Evolutionary conservation across 73 alveolate species (phyloP), one percentile per base, ranked within the genome.

Genomic region (Tetrahymena elliotti): DNA sequence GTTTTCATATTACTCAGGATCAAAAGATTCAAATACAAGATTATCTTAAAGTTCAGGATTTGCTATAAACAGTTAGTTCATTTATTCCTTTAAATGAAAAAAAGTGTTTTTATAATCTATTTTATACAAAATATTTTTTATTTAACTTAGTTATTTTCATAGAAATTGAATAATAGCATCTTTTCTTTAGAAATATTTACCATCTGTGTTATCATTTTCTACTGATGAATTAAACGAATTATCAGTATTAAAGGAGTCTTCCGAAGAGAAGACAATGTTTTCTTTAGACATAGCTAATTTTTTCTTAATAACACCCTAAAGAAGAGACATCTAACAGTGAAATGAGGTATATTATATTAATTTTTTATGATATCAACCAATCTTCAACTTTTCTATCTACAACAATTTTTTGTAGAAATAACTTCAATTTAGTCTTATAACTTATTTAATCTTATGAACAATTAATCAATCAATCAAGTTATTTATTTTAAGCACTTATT

Each of bases 191-290:
- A 68, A 53, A 53, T 24, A 68, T 68, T 27, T 68, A 68, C 88
- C 88, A 24, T 94, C 96, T 12, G 95, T 93, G 39, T 94, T 94
- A 39, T 94, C 96, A 52, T 94, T 94, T 36, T 94, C 96, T 10
- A 94, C 93, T 84, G 94, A 68, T 2, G 96, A 94, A 47, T 94
- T 84, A 93, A 94, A 94, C 3, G 96, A 94, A 39, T 94, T 94
- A 53, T 94, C 96, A 41, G 95, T 94, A 34, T 94, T 94, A 94
- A 94, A 84, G 16, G 96, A 94, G 82, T 94, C 96, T 83, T 94
- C 96, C 13, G 96, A 94, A 34, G 96, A 94, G 83, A 94, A 94
- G 18, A 94, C 96, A 0, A 94, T 94, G 4, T 94, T 94, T 84
- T 94, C 96, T 52, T 88, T 94, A 24, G 88, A 68, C 88, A 68